A percentile compares a stretch with the other conserved stretches of the same genome.
These are phyloP conservation scores for Clathrospora elynae DNA, from an alignment of 2,329 filamentous ascomycete species.

Conservation along the genomic window DNA sequence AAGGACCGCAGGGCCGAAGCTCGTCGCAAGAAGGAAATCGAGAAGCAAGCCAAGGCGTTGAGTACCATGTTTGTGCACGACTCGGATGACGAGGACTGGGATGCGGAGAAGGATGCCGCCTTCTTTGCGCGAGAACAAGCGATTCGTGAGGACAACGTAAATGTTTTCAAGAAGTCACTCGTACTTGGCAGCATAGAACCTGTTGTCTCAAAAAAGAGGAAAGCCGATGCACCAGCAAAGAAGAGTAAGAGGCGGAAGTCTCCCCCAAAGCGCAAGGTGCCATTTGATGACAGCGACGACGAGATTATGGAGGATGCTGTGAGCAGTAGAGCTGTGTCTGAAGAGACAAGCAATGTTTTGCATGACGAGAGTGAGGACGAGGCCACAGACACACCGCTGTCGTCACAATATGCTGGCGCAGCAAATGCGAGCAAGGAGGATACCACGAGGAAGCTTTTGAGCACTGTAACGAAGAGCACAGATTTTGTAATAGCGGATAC, in stretches of 20 bases:
- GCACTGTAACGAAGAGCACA: slow-evolving; percentile 6
- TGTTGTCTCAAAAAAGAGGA: slow-evolving; percentile 43
- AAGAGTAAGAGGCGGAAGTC: slow-evolving; percentile 42
- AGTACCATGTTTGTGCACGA: slow-evolving; percentile 79
- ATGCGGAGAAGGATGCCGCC: slow-evolving; percentile 71
- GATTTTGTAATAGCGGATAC: slow-evolving; percentile 37
- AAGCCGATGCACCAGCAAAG: slow-evolving; percentile 28
- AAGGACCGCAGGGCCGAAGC: slow-evolving; percentile 64
- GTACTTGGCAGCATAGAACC: slow-evolving; percentile 52
- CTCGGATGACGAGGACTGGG: slow-evolving; percentile 87
- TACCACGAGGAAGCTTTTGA: slow-evolving; percentile 11
- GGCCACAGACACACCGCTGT: slow-evolving; percentile 49
- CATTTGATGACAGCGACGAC: slow-evolving; percentile 40
- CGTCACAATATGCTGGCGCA: slow-evolving; percentile 41
- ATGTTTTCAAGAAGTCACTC: slow-evolving; percentile 53
- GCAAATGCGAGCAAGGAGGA: slow-evolving; percentile 21
- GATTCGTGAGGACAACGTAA: slow-evolving; percentile 62
- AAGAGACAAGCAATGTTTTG: slow-evolving; percentile 21
- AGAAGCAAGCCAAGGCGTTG: slow-evolving; percentile 80
- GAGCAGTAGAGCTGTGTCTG: slow-evolving; percentile 39
- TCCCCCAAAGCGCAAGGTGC: slow-evolving; percentile 35
- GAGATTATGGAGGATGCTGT: slow-evolving; percentile 27
- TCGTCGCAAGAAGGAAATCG: slow-evolving; percentile 70
- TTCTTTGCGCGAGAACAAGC: slow-evolving; percentile 81
- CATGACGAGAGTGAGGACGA: slow-evolving; percentile 40